Evolutionary conservation across 2,329 filamentous ascomycete species (phyloP), one percentile per base, ranked within the genome.

Genomic region (Penicillium italicum): DNA sequence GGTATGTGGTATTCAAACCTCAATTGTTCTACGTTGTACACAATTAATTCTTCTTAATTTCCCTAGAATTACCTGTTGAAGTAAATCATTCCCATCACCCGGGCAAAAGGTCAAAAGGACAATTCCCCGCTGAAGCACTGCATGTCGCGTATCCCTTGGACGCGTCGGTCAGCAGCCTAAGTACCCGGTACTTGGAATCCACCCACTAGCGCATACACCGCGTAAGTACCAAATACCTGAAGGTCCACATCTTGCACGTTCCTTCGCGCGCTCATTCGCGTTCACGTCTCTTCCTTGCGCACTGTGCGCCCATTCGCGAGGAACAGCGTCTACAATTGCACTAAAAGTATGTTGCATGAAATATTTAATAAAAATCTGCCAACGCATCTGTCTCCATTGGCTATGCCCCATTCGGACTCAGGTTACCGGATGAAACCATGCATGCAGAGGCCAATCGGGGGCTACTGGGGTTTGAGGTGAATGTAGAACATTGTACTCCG

Each of bases 111-210:
- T 26, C 30, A 24, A 42, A 42, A 43, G 26, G 4, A n/a, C 37
- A 41, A 42, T 43, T 20, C 22, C n/a, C 28, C 6, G 26, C 34
- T 49, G 45, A 30, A 30, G 16, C 30, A 43, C 31, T 51, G 28
- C 44, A 41, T 37, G 30, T 51, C 44, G 33, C 51, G 44, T 43
- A 60, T 62, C 63, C 63, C 53, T 55, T 51, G 34, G 22, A 55
- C 53, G 53, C 53, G 53, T 55, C 53, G 6, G 34, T 44, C 38
- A 51, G 37, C 28, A 31, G 12, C 4, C 14, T 4, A 55, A 28
- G 53, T 55, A 55, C 41, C 28, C 18, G 22, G 47, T 55, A 55
- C 53, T 51, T 22, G 26, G 26, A 5, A n/a, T 51, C 20, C 26
- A 20, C 26, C 8, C 30, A 30, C 38, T 26, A 20, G 31, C 22